Conservation (phyloP, 1,139 yeast genomes). For the Lodderomyces parapsilosis region DNA sequence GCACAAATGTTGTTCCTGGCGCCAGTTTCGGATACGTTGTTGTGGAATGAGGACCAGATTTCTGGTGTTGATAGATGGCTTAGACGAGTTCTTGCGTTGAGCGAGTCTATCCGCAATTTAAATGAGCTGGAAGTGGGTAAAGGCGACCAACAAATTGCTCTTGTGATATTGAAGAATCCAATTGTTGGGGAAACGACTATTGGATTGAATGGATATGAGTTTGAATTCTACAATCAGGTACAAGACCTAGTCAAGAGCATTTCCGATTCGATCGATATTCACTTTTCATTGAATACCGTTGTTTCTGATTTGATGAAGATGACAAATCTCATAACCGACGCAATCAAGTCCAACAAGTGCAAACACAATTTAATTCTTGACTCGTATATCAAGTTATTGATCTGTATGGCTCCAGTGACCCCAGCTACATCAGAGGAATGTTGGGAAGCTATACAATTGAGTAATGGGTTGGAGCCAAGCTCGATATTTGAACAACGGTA, state of each 20-base stretch:
- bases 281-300: slow-evolving; percentile 74
- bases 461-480: slow-evolving; percentile 32
- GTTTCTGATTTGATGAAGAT: slow-evolving; percentile 89
- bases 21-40: slow-evolving; percentile 75
- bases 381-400: slow-evolving; percentile 52
- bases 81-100: slow-evolving; percentile 52
- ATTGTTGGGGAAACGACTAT: slow-evolving; percentile 15
- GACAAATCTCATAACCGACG: slow-evolving; percentile 53
- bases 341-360: slow-evolving; percentile 27
- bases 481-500: slow-evolving; percentile 56
- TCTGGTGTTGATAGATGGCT: slow-evolving; percentile 89
- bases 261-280: slow-evolving; percentile 56
- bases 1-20: slow-evolving; percentile 96
- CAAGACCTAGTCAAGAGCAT: slow-evolving; percentile 52
- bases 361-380: slow-evolving; percentile 32
- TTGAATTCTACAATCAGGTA: slow-evolving; percentile 54
- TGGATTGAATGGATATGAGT: slow-evolving; percentile 41
- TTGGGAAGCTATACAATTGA: slow-evolving; percentile 52
- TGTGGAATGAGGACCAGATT: slow-evolving; percentile 89
- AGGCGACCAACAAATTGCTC: neutral
- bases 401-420: slow-evolving; percentile 67
- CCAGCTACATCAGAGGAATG: slow-evolving; percentile 85
- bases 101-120: slow-evolving; percentile 18
- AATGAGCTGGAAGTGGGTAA: neutral
- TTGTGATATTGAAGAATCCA: neutral